Percentiles rank a stretch among this genome's conserved stretches.
phyloP scores from a whole-genome alignment of 805 yeast species.

The Saturnispora gosingensis region DNA sequence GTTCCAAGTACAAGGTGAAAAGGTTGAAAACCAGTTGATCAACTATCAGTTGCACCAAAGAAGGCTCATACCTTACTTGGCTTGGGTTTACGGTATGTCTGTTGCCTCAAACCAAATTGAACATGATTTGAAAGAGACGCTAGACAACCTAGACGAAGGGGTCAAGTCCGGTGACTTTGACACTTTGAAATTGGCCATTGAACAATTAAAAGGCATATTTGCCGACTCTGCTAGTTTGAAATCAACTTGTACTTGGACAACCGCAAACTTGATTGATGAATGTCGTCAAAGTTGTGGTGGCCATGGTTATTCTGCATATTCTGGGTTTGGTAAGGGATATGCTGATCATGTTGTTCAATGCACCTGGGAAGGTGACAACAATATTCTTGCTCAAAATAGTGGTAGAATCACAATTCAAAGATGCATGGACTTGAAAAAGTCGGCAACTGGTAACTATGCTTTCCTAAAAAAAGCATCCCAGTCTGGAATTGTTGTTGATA shows the following conservation, averaged over 20 bases:
- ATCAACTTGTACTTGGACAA: slow-evolving; percentile 83
- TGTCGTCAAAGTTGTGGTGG: slow-evolving; percentile 94
- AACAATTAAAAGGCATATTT: slow-evolving; percentile 65
- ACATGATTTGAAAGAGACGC: slow-evolving; percentile 39
- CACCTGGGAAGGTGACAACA: slow-evolving; percentile 98
- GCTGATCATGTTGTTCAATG: slow-evolving; percentile 96
- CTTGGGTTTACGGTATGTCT: slow-evolving; percentile 67
- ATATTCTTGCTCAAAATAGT: slow-evolving; percentile 70
- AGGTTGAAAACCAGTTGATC: slow-evolving; percentile 59
- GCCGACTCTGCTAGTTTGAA: slow-evolving; percentile 81
- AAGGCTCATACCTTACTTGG: slow-evolving; percentile 76
- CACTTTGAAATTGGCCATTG: slow-evolving; percentile 38
- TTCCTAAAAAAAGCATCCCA: slow-evolving; percentile 24
- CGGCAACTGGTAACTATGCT: slow-evolving; percentile 33
- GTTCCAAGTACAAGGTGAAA: slow-evolving; percentile 44
- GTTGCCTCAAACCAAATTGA: slow-evolving; percentile 60
- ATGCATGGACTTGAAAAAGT: slow-evolving; percentile 26
- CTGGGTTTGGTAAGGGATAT: slow-evolving; percentile 83
- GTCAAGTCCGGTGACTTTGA: slow-evolving; percentile 40
- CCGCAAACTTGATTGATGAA: slow-evolving; percentile 74
- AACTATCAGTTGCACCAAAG: slow-evolving; percentile 87
- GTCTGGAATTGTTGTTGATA: slow-evolving; percentile 23
- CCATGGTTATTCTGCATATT: slow-evolving; percentile 89
- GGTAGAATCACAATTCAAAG: slow-evolving; percentile 68
- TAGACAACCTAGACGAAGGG: slow-evolving; percentile 46